Percentiles rank a stretch among this genome's conserved stretches.
These are phyloP conservation scores for Yarrowia sp. DNA, from an alignment of 805 yeast species.

Conservation along the genomic window DNA sequence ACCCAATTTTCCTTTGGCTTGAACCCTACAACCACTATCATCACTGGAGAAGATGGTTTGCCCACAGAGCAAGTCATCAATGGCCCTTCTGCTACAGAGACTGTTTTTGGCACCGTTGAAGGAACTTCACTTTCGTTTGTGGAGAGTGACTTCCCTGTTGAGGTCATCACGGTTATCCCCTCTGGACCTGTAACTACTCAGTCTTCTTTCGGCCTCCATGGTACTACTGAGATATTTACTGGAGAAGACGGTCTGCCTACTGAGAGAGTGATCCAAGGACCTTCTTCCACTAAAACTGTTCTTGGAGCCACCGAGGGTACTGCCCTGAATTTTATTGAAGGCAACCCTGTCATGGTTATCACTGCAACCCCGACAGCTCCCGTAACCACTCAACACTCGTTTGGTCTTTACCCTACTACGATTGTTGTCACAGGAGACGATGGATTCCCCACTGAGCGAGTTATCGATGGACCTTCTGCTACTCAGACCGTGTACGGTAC, in stretches of 20 bases:
- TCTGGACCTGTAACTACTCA: not conserved
- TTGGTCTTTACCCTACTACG: not conserved
- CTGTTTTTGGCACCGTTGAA: not conserved
- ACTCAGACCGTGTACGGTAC: not conserved
- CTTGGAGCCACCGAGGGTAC: not conserved
- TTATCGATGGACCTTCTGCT: not conserved
- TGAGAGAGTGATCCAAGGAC: not conserved
- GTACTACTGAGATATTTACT: not conserved
- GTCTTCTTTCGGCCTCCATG: not conserved
- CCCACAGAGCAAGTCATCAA: not conserved
- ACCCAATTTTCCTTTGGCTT: not conserved
- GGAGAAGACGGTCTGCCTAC: not conserved
- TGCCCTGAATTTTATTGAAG: not conserved
- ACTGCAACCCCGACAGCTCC: not conserved
- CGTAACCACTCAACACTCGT: not conserved
- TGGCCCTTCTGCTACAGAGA: not conserved
- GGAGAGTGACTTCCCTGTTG: too few species aligned
- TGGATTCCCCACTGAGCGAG: not conserved
- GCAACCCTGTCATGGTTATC: not conserved
- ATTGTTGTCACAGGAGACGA: not conserved
- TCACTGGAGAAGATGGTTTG: not conserved
- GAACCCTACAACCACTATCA: not conserved
- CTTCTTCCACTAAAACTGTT: not conserved
- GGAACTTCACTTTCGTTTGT: too few species aligned
- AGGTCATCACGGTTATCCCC: not conserved